Conservation (phyloP, 805 yeast species). For the Phaffomyces thermotolerans region DNA sequence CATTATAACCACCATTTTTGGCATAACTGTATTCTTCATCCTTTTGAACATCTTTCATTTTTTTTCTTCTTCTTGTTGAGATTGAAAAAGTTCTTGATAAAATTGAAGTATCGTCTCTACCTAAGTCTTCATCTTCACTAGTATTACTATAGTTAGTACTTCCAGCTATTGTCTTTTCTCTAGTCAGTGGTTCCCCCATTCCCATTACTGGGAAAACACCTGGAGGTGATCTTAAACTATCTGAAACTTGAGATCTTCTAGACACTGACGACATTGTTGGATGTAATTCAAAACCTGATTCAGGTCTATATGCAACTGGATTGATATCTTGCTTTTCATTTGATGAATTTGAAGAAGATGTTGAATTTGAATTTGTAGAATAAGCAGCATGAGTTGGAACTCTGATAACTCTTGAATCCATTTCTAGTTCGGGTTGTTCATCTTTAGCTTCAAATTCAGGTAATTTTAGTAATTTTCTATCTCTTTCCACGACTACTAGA, state of each 20-base stretch:
- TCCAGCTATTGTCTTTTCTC: slow-evolving; percentile 51
- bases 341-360: background rate
- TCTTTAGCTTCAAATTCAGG: slow-evolving; percentile 68
- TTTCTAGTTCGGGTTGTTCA: slow-evolving; percentile 71
- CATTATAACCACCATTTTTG: slow-evolving; percentile 24
- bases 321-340: slow-evolving; percentile 5
- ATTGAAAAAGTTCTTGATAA: slow-evolving; percentile 8
- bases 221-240: slow-evolving; percentile 46
- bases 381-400: slow-evolving; percentile 22
- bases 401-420: slow-evolving; percentile 74
- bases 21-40: slow-evolving; percentile 25
- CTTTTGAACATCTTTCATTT: slow-evolving; percentile 14
- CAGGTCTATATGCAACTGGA: slow-evolving; percentile 18
- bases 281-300: background rate
- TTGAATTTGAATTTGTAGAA: background rate
- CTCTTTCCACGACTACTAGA: slow-evolving; percentile 63
- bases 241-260: slow-evolving; percentile 1
- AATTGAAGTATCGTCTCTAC: slow-evolving; percentile 9
- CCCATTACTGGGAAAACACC: slow-evolving; percentile 78
- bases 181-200: slow-evolving; percentile 58
- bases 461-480: slow-evolving; percentile 50
- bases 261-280: slow-evolving; percentile 9
- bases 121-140: background rate
- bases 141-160: slow-evolving; percentile 20
- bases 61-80: slow-evolving; percentile 7